A percentile compares a stretch with the other conserved stretches of the same genome.
Conservation (phyloP, 1,284 basidiomycete genomes). For the Melampsora americana region DNA sequence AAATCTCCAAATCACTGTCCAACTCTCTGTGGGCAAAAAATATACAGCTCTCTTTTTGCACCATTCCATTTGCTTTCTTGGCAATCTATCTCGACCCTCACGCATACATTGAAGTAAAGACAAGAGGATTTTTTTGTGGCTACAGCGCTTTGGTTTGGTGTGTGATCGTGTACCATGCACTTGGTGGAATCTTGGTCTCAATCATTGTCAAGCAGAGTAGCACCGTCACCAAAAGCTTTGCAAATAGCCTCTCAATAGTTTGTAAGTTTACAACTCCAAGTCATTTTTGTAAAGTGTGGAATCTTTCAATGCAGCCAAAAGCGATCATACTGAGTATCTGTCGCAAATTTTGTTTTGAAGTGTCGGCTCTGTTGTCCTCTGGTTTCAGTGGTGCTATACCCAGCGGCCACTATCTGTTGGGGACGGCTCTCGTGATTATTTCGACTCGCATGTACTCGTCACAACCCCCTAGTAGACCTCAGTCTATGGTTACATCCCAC, state of each 20-base stretch:
- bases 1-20: not conserved
- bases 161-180: constrained; percentile 30
- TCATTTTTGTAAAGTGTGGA: not conserved
- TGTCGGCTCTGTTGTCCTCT: not conserved
- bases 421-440: not conserved
- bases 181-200: constrained; percentile 38
- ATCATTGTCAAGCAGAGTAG: constrained; percentile 28
- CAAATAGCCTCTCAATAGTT: constrained; percentile 25
- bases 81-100: constrained; percentile 28
- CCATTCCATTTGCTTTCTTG: constrained; percentile 11
- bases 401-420: not conserved
- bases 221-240: constrained; percentile 26
- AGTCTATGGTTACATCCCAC: no score
- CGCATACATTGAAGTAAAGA: not conserved
- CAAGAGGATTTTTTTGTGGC: constrained; percentile 18
- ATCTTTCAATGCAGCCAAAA: not conserved
- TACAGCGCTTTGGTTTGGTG: constrained; percentile 19
- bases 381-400: not conserved
- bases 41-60: constrained; percentile 14
- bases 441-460: not conserved
- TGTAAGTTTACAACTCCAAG: not conserved
- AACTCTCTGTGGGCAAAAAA: constrained; percentile 24
- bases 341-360: not conserved
- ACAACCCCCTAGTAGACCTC: not conserved
- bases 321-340: not conserved